phyloP scores from a whole-genome alignment of 306 rosid genomes.

The Cicer pinnatifidum region DNA sequence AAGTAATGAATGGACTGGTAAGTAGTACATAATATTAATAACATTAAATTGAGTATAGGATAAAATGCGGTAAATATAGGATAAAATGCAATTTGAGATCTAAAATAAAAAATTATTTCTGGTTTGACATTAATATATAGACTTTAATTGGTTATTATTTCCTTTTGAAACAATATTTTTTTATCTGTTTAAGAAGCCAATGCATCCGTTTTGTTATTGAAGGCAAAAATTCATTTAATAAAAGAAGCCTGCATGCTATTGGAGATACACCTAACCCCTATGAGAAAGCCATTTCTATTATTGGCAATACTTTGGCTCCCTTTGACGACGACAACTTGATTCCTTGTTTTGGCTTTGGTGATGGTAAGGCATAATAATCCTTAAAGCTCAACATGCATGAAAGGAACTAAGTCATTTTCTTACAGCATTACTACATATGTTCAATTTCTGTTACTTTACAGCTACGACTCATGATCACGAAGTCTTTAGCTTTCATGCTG shows the following conservation, averaged over 20 bases:
- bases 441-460: constrained; percentile 42
- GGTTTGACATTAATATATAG: background rate
- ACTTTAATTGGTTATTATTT: constrained; percentile 5
- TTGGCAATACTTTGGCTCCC: constrained; percentile 87
- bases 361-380: constrained; percentile 56
- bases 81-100: background rate
- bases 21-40: constrained; percentile 23
- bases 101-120: background rate
- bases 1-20: constrained; percentile 96
- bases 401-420: constrained; percentile 22
- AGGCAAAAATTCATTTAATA: constrained; percentile 75
- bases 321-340: constrained; percentile 89
- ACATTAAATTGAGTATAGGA: background rate
- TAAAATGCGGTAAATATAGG: background rate
- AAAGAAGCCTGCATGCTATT: constrained; percentile 73
- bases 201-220: constrained; percentile 45
- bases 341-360: constrained; percentile 97
- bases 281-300: constrained; percentile 74
- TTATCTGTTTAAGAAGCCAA: constrained; percentile 40
- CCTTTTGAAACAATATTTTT: constrained; percentile 10
- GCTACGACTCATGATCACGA: constrained; percentile 76
- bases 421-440: constrained; percentile 15
- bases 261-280: constrained; percentile 80
- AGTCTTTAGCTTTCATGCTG: constrained; percentile 82
- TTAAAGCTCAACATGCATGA: constrained; percentile 10